Conservation (phyloP, 2,329 filamentous ascomycete genomes). For the Sclerotinia trifoliorum region DNA sequence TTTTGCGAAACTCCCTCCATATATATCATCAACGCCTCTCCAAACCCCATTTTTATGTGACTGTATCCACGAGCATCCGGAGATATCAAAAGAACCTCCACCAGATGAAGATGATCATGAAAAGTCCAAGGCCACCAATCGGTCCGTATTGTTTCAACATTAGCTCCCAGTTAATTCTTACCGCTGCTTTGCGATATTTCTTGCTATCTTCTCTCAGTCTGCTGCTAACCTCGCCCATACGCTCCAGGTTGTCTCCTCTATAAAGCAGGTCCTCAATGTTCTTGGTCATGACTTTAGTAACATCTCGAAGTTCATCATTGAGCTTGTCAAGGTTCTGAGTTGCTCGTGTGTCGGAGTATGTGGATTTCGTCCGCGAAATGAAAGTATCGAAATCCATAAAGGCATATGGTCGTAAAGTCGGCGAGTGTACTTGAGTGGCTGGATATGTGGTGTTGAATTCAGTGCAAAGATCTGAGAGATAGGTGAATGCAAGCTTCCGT, state of each 20-base stretch:
- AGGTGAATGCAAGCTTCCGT: constrained; percentile 97
- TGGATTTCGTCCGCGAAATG: constrained; percentile 87
- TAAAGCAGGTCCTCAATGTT: constrained; percentile 98
- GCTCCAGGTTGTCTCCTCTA: constrained; percentile 87
- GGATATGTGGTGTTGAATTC: constrained; percentile 91
- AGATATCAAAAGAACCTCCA: constrained; percentile 79
- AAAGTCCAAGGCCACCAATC: constrained; percentile 74
- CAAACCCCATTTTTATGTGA: not conserved
- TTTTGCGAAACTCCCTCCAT: constrained; percentile 12
- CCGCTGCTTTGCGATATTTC: constrained; percentile 90
- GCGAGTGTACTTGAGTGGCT: constrained; percentile 67
- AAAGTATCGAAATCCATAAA: constrained; percentile 99
- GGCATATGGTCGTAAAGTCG: constrained; percentile 82
- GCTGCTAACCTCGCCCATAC: constrained; percentile 93
- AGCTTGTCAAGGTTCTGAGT: constrained; percentile 91
- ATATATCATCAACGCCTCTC: constrained; percentile 18
- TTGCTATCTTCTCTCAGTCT: constrained; percentile 86
- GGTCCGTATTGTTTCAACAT: constrained; percentile 96
- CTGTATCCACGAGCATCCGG: not conserved
- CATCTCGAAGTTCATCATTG: constrained; percentile 95
- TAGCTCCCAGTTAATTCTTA: constrained; percentile 97
- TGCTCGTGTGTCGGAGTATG: constrained; percentile 89
- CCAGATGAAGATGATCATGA: constrained; percentile 84
- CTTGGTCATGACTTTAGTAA: constrained; percentile 99
- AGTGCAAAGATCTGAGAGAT: constrained; percentile 85